Evolutionary conservation across 331 rosid species (phyloP), one percentile per base, ranked within the genome.

Genomic region (Pyracantha coccinea): DNA sequence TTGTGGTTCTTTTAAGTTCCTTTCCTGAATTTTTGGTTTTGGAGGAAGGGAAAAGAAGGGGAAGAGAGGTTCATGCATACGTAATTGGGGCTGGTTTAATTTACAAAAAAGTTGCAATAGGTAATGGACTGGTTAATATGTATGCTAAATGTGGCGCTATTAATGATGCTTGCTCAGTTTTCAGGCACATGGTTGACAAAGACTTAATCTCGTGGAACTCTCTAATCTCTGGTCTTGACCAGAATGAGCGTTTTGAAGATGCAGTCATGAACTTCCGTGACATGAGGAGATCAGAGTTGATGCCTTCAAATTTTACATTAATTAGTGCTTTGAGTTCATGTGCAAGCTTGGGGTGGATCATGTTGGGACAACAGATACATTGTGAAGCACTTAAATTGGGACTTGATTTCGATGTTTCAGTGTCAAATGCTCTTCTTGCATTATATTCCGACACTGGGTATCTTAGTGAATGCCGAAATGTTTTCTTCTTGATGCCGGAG

Each of bases 241-340:
- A 91, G 79, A 91, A 83, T 66, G 88, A 86, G 78, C 67, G 45
- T 61, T 93, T 85, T 73, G 89, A 83, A 86, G 91, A 88, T 76
- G 96, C 98, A 45, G 79, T 92, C 66, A 4, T 66, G 27, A 75
- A 85, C 69, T 91, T 91, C 78, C 68, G 17, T 59, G 86, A 75
- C 65, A 88, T 93, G 94, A 88, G 86, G 75, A 83, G 91, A 84
- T 87, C 69, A 38, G 90, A 88, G 76, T 59, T 84, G 81, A 66
- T 71, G 54, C 91, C 97, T 78, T 88, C 98, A 60, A 93, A 89
- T 79, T 93, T 88, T 76, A 86, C 97, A 16, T 55, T 91, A 57
- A 93, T 93, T 76, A 91, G 96, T 86, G 77, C 92, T 72, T 77
- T 93, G 89, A 93, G 98, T 83, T 91, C 97, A 0, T 89, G 89